A percentile compares a stretch with the other conserved stretches of the same genome.
These are phyloP conservation scores for Sherardia arvensis DNA, from an alignment of 257 asterid species.

Conservation along the genomic window DNA sequence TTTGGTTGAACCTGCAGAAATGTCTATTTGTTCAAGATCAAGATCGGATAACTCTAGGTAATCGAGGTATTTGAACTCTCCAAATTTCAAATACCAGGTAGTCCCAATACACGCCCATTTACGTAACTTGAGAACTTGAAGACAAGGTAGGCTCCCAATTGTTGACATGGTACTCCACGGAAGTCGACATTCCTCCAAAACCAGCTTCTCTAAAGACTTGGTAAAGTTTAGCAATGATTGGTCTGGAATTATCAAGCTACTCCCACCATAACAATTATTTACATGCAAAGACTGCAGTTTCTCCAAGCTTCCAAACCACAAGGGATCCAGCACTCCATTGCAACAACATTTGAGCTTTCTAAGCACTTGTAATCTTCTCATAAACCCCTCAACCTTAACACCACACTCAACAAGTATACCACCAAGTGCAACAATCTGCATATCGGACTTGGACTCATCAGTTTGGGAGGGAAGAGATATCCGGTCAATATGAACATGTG, in stretches of 20 bases:
- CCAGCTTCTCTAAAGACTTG: neutral
- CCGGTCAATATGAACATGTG: neutral
- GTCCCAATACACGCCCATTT: neutral
- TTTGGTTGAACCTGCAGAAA: neutral
- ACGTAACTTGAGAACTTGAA: conserved; percentile 3
- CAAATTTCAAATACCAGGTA: neutral
- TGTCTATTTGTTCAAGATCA: neutral
- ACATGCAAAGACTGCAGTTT: conserved; percentile 6
- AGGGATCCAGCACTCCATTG: neutral
- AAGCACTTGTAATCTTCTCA: conserved; percentile 6
- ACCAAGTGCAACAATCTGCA: neutral
- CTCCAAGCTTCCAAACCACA: neutral
- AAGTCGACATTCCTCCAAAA: neutral
- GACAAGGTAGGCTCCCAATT: conserved; percentile 6
- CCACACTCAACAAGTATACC: too few species aligned
- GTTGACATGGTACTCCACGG: conserved; percentile 8
- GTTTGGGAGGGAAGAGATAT: neutral
- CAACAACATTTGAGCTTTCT: conserved; percentile 5
- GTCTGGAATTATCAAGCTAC: neutral
- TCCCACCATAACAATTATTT: neutral
- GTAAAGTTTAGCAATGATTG: conserved; percentile 2
- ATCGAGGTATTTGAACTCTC: conserved; percentile 1
- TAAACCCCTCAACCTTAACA: neutral
- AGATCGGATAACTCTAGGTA: neutral
- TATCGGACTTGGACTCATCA: neutral